Evolutionary conservation across 2,329 filamentous ascomycete species (phyloP).

Genomic region (Apiospora aurea): DNA sequence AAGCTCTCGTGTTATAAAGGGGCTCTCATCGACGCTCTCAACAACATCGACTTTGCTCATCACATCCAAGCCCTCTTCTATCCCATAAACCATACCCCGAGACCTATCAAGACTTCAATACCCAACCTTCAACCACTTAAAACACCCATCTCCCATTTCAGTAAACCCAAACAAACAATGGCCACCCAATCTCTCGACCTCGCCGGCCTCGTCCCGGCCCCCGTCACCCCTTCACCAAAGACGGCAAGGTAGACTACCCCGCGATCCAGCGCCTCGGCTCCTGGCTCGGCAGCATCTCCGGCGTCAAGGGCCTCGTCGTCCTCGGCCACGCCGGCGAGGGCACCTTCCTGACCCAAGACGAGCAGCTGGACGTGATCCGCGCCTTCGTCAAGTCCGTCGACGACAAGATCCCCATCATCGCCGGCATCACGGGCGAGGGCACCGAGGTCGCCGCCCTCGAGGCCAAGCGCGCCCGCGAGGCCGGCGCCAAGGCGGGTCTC

Average conservation of each 20-base stretch:
- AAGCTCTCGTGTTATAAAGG: not conserved
- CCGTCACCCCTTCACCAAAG: constrained; percentile 58
- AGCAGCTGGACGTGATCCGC: constrained; percentile 57
- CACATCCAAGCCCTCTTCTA: not conserved
- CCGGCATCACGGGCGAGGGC: constrained; percentile 60
- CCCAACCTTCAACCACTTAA: no score
- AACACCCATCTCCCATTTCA: no score
- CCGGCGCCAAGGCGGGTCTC: constrained; percentile 57
- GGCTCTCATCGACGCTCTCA: not conserved
- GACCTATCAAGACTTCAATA: not conserved
- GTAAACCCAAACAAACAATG: constrained; percentile 37
- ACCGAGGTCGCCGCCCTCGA: constrained; percentile 60
- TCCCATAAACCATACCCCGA: not conserved
- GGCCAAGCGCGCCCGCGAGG: constrained; percentile 57
- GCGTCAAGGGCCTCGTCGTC: constrained; percentile 60
- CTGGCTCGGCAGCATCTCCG: constrained; percentile 59
- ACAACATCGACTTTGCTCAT: not conserved
- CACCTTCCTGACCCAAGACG: constrained; percentile 58
- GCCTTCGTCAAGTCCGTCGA: constrained; percentile 60
- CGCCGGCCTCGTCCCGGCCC: constrained; percentile 56
- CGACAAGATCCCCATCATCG: constrained; percentile 58
- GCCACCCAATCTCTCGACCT: constrained; percentile 47
- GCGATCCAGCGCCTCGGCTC: constrained; percentile 60
- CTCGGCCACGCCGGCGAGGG: constrained; percentile 62
- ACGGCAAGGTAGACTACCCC: constrained; percentile 57